Percentiles rank a stretch among this genome's conserved stretches.
Evolutionary conservation across 139 green algal species (phyloP).

Genomic region (Yamagishiella unicocca): DNA sequence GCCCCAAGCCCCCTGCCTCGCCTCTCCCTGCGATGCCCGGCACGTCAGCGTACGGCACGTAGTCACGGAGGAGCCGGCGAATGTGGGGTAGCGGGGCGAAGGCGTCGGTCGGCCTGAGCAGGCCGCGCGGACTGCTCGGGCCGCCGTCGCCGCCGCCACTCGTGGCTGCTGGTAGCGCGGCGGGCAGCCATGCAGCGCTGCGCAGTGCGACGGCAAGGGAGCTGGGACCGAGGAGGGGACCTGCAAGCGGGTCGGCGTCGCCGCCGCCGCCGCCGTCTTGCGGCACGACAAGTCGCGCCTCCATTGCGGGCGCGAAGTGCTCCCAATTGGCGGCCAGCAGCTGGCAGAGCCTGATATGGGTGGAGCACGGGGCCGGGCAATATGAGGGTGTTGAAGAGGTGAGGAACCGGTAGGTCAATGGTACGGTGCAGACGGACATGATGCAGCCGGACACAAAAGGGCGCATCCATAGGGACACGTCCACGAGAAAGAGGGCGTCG

Average conservation of each 20-base stretch:
- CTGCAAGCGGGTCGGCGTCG: neutral
- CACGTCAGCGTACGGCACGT: constrained; percentile 26
- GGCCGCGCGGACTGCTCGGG: neutral
- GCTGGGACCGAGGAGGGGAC: neutral
- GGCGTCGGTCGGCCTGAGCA: neutral
- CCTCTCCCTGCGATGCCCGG: neutral
- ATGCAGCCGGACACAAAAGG: no score
- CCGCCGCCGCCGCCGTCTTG: neutral
- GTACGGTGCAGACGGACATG: no score
- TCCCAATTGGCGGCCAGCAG: constrained; percentile 11
- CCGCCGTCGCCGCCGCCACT: neutral
- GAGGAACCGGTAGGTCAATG: no score
- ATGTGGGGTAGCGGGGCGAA: neutral
- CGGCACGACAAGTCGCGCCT: neutral
- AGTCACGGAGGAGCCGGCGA: neutral
- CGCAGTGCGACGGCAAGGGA: neutral
- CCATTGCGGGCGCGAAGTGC: constrained; percentile 1
- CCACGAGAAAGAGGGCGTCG: no score
- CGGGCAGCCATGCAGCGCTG: constrained; percentile 24
- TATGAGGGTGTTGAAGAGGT: no score
- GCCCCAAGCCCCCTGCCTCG: no score
- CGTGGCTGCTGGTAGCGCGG: neutral
- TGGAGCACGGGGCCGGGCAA: no score
- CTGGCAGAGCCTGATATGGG: neutral
- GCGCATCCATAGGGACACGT: no score